Evolutionary conservation across 495 filamentous ascomycete species (phyloP), one percentile per base, ranked within the genome.

Genomic region (Penicillium riverlandense): DNA sequence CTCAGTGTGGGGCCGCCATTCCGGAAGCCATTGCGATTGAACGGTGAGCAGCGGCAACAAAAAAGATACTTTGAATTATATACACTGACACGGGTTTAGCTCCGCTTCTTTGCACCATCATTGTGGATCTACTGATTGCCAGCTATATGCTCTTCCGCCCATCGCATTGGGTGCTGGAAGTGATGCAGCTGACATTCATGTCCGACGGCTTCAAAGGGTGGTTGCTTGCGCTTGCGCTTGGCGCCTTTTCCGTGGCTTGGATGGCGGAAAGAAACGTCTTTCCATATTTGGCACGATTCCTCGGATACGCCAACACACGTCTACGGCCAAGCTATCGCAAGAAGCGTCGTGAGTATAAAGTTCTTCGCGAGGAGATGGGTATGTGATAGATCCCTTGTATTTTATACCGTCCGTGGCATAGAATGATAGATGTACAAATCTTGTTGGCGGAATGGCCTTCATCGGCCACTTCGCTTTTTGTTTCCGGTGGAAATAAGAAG

Each of bases 1-100:
- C 72, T 97, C 11, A 96, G 84, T 52, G 86, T 91, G 35, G 94
- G 94, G 6, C 77, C 78, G 12, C 94, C 94, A 8, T 99, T 94
- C 65, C 74, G 94, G 39, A 85, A 89, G 55, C 70, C 80, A 8
- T 89, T 95, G 75, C 67, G 69, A 15, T 70, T 82, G 35, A 99
- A 97, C 61, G 74, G 88, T 90, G 61, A 66, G 83, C 54, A 38
- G 22, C 22, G 22, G 4, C 22, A 22, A 22, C 22, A 6, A 22
- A 22, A 4, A 4, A 22, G 0, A 22, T 4, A n/a, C 6, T 22
- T 22, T 22, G 22, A 22, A 22, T 22, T 22, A 22, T 22, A 22
- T 22, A 4, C 22, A 22, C 22, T 22, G 29, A 12, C 12, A n/a
- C 14, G n/a, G 27, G 7, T 29, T 53, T 66, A 53, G 69, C 31